phyloP scores from a whole-genome alignment of 805 yeast species.

The Sugiyamaella marilandica region DNA sequence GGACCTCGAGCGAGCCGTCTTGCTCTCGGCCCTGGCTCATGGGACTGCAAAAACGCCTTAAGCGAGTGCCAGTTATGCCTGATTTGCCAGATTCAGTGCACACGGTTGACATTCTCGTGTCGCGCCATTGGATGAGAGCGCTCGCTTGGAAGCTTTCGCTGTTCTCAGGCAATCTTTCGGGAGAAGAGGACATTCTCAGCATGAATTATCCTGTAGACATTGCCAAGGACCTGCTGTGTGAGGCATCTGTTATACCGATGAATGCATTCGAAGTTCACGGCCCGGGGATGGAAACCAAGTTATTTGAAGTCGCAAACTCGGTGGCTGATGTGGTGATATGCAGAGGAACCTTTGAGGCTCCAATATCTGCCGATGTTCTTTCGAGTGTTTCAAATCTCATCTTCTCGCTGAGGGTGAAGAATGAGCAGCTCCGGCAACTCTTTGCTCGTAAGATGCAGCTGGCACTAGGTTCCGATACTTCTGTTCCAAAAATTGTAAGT shows the following conservation, averaged over 20 bases:
- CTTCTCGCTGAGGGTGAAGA: constrained; percentile 8
- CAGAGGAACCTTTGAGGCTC: background rate
- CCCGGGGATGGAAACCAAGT: constrained; percentile 17
- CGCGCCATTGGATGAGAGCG: constrained; percentile 18
- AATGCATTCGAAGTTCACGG: constrained; percentile 16
- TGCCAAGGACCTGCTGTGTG: constrained; percentile 11
- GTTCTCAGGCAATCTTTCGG: constrained; percentile 6
- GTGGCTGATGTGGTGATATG: constrained; percentile 11
- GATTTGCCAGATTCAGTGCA: constrained; percentile 8
- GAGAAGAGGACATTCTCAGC: constrained; percentile 5
- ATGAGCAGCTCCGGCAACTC: constrained; percentile 6
- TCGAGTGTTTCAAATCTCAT: constrained; percentile 5
- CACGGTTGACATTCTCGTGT: constrained; percentile 14
- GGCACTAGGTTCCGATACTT: background rate
- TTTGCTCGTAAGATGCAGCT: constrained; percentile 7
- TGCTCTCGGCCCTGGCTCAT: constrained; percentile 11
- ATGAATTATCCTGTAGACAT: constrained; percentile 14
- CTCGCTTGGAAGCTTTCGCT: constrained; percentile 16
- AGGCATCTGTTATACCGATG: constrained; percentile 6
- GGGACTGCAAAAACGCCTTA: constrained; percentile 8
- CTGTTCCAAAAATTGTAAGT: background rate
- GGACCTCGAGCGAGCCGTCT: background rate
- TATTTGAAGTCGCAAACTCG: constrained; percentile 13
- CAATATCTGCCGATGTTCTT: constrained; percentile 5
- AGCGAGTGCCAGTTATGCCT: constrained; percentile 3